phyloP scores from a whole-genome alignment of 2,329 filamentous ascomycete genomes.

The Magnaporthiopsis poae region DNA sequence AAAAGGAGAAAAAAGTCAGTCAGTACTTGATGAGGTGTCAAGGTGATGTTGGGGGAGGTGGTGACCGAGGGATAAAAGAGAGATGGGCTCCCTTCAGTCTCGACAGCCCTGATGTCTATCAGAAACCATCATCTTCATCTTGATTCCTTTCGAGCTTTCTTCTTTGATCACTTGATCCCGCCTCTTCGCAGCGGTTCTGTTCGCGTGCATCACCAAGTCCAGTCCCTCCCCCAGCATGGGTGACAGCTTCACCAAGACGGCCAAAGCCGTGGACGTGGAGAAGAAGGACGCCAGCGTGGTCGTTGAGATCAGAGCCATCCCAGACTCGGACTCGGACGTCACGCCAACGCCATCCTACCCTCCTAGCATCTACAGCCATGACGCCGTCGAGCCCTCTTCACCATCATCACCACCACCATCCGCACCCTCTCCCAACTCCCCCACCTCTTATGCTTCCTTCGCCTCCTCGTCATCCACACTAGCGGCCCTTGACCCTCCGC shows the following conservation, averaged over 20 bases:
- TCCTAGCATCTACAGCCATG: neutral
- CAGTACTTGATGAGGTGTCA: neutral
- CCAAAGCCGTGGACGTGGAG: slow-evolving; percentile 1
- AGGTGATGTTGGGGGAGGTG: neutral
- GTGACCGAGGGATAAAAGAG: neutral
- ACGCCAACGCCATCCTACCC: neutral
- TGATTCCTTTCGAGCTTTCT: neutral
- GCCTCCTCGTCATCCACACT: neutral
- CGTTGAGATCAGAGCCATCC: neutral
- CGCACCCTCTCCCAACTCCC: neutral
- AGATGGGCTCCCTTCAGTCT: neutral
- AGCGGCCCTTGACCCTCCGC: slow-evolving; percentile 15
- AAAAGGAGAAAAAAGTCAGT: no score
- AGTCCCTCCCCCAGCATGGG: neutral
- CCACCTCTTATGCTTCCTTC: neutral
- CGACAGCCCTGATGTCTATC: neutral
- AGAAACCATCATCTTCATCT: neutral
- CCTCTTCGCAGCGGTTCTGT: neutral
- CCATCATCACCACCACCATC: neutral
- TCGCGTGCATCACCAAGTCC: neutral
- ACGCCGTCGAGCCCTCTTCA: neutral
- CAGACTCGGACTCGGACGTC: neutral
- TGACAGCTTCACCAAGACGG: slow-evolving; percentile 1
- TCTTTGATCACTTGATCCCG: neutral
- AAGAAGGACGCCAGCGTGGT: slow-evolving; percentile 2